Evolutionary conservation across 208 protist species (phyloP), one percentile per base, ranked within the genome.

Genomic region (Leishmania turanica): DNA sequence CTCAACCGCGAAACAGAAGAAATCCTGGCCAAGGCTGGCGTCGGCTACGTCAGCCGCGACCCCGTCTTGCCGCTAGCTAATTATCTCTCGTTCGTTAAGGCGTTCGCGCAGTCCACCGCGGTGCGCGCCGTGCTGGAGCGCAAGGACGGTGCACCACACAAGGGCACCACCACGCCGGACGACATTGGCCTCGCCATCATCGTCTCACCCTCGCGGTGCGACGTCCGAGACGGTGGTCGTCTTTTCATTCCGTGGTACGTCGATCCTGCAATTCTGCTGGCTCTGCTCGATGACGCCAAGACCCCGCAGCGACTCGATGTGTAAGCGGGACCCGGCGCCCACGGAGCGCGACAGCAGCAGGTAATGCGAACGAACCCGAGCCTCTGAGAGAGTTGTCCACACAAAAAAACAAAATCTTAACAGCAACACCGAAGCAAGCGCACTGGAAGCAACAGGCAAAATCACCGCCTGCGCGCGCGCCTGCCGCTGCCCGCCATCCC

Each of bases 181-280:
- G 91, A 90, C 51, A 83, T 90, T 49, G 91, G 91, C 17, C 78
- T 97, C 49, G 75, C 78, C 56, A 90, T 97, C 65, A 87, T 92
- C 31, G 92, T 97, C 17, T 84, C 81, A 27, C 88, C 90, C 2
- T 83, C 84, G 17, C 79, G 87, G 51, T 97, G 93, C 79, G 93
- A 95, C 76, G 89, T 97, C 47, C 86, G 91, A 1, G 92, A 97
- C 69, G 93, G 93, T 45, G 93, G 93, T 11, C 84, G 80, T n/a
- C 87, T 97, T 34, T 82, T 93, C 31, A 87, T 97, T 19, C 93
- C 93, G 72, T 97, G 93, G 92, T 91, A 89, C 84, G 87, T 96
- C 75, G 93, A 97, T 77, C 93, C 93, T 9, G 82, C 82, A 31
- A 79, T 89, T 15, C 81, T 97, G 17, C 75, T 97, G 1, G 88